These are phyloP conservation scores for Amanita phalloides DNA, from an alignment of 768 basidiomycete genomes.

Conservation along the genomic window DNA sequence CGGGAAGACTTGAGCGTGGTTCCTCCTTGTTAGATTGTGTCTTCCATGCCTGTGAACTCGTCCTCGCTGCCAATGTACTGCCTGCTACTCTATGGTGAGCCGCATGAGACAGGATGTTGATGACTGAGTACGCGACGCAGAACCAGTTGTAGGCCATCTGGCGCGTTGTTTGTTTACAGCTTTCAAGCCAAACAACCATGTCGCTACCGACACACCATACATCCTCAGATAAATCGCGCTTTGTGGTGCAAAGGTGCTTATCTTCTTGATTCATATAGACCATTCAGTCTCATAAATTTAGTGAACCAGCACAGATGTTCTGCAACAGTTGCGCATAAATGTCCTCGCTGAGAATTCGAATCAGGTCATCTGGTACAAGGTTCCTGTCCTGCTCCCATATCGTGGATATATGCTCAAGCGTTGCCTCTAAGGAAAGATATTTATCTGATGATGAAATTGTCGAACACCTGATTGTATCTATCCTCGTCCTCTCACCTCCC, in stretches of 20 bases:
- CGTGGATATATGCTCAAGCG: conserved; percentile 3
- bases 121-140: conserved; percentile 50
- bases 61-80: conserved; percentile 7
- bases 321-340: conserved; percentile 58
- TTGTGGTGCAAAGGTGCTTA: conserved; percentile 22
- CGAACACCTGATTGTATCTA: conserved; percentile 59
- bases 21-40: background rate
- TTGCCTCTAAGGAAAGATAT: conserved; percentile 50
- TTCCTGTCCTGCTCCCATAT: conserved; percentile 15
- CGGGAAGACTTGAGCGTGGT: background rate
- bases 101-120: conserved; percentile 54
- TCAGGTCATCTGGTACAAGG: conserved; percentile 67
- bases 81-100: conserved; percentile 43
- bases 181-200: background rate
- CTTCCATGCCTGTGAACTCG: conserved; percentile 2
- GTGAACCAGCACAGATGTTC: conserved; percentile 55
- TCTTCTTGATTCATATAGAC: background rate
- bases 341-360: conserved; percentile 46
- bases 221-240: conserved; percentile 10
- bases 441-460: conserved; percentile 67
- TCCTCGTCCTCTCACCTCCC: background rate
- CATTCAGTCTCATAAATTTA: background rate
- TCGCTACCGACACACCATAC: background rate
- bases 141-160: conserved; percentile 65
- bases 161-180: background rate